Evolutionary conservation across 169 alveolate genomes (phyloP).

Genomic region (Plasmodium chabaudi): DNA sequence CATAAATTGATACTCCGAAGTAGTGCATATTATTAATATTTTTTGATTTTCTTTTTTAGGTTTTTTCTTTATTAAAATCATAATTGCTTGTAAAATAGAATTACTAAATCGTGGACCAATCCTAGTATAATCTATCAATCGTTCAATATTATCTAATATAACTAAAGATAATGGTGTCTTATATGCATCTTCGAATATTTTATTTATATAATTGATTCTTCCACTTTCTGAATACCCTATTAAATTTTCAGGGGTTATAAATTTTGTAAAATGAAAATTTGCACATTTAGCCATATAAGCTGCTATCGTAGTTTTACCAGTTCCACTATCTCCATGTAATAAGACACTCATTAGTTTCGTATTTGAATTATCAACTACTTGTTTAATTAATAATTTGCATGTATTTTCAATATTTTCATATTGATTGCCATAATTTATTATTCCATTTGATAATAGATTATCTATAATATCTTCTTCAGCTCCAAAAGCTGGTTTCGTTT

Average conservation of each 20-base stretch:
- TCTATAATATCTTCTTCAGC: constrained; percentile 82
- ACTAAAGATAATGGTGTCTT: constrained; percentile 95
- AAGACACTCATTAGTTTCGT: constrained; percentile 94
- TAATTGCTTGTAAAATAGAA: constrained; percentile 94
- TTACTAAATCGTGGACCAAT: constrained; percentile 99
- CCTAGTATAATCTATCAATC: constrained; percentile 97
- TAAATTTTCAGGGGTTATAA: constrained; percentile 96
- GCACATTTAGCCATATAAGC: constrained; percentile 95
- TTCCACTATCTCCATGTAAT: constrained; percentile 95
- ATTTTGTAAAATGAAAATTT: constrained; percentile 96
- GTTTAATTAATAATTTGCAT: constrained; percentile 81
- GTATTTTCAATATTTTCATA: constrained; percentile 89
- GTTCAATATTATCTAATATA: constrained; percentile 97
- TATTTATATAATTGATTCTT: constrained; percentile 91
- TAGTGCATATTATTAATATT: constrained; percentile 97
- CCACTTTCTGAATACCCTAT: constrained; percentile 94
- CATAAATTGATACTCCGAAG: constrained; percentile 92
- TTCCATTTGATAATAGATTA: constrained; percentile 91
- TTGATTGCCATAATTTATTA: constrained; percentile 92
- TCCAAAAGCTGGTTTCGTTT: constrained; percentile 98
- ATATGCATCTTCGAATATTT: constrained; percentile 99
- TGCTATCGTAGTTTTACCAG: constrained; percentile 99
- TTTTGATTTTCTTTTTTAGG: constrained; percentile 96
- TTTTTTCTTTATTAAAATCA: constrained; percentile 95
- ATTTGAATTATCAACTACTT: constrained; percentile 87